These are phyloP conservation scores for Aeschynomene evenia DNA, from an alignment of 306 rosid genomes.

Conservation along the genomic window DNA sequence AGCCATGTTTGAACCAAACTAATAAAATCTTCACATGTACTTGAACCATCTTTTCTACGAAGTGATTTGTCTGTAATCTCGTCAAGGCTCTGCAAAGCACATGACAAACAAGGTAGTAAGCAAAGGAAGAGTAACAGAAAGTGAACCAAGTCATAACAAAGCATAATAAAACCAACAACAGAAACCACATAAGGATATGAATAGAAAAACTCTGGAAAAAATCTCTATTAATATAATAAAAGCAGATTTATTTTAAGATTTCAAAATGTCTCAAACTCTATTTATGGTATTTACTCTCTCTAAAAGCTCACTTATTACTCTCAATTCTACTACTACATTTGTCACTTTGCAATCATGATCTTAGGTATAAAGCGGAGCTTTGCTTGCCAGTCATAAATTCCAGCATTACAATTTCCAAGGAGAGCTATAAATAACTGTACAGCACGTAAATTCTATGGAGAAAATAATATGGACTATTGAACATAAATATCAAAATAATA, in stretches of 20 bases:
- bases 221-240: not conserved
- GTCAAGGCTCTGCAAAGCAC: constrained; percentile 60
- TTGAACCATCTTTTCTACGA: constrained; percentile 52
- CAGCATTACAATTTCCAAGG: not conserved
- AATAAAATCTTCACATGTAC: constrained; percentile 75
- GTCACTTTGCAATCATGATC: constrained; percentile 1
- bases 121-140: constrained; percentile 21
- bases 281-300: not conserved
- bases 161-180: not conserved
- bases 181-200: not conserved
- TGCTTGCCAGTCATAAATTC: not conserved
- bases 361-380: not conserved
- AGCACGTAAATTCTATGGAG: not conserved
- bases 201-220: not conserved
- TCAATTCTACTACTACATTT: not conserved
- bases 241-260: constrained; percentile 1
- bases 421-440: not conserved
- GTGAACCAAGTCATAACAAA: not conserved
- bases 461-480: not conserved
- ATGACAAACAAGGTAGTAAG: constrained; percentile 16
- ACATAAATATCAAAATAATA: not conserved
- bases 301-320: not conserved
- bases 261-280: constrained; percentile 14
- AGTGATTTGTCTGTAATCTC: constrained; percentile 68
- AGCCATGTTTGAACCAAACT: constrained; percentile 66